Evolutionary conservation across 768 basidiomycete genomes (phyloP).

Genomic region (Panellus pusillus): DNA sequence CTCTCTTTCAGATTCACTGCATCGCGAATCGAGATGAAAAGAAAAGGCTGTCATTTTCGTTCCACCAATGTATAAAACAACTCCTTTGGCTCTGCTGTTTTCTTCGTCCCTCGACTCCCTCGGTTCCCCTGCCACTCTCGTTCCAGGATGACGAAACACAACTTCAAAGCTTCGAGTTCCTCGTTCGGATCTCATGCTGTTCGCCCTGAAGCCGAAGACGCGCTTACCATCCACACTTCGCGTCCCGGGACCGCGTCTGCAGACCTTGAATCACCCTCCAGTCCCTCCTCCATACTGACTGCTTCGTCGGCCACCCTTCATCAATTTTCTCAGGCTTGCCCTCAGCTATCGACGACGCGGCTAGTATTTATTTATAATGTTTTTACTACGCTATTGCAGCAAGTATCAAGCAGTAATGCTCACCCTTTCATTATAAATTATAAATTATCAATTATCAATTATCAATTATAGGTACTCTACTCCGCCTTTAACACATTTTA

Average conservation of each 20-base stretch:
- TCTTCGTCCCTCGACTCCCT: not conserved
- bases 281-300: constrained; percentile 29
- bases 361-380: too few relatives aligned
- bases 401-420: too few relatives aligned
- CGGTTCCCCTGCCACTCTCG: not conserved
- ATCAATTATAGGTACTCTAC: too few relatives aligned
- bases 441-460: too few relatives aligned
- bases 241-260: constrained; percentile 14
- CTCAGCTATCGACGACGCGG: constrained; percentile 51
- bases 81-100: not conserved
- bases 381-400: too few relatives aligned
- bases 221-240: not conserved
- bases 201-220: not conserved
- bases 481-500: too few relatives aligned
- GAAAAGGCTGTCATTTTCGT: too few relatives aligned
- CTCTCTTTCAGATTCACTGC: not conserved
- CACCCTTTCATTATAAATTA: too few relatives aligned
- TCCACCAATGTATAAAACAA: not conserved
- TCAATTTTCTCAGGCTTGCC: constrained; percentile 19
- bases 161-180: not conserved
- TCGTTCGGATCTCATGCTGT: constrained; percentile 11
- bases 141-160: constrained; percentile 6
- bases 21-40: constrained; percentile 18
- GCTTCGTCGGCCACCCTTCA: too few relatives aligned
- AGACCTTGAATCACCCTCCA: not conserved